phyloP scores from a whole-genome alignment of 495 filamentous ascomycete genomes.

The Penicillium subrubescens region DNA sequence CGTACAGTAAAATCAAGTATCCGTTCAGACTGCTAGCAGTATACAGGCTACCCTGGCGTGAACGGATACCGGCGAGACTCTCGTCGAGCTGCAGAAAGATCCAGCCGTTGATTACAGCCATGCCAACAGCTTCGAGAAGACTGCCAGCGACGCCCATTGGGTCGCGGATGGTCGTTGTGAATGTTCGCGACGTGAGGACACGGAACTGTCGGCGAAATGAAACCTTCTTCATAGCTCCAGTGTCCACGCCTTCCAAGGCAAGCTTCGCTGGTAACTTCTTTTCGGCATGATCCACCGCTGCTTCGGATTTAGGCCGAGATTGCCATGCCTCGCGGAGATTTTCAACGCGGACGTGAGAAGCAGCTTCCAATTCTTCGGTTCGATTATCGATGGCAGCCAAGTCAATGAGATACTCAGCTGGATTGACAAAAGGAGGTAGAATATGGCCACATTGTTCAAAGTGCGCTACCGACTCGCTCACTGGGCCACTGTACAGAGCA shows the following conservation, averaged over 20 bases:
- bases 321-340: slow-evolving; percentile 57
- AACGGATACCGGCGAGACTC: slow-evolving; percentile 59
- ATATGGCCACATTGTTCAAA: slow-evolving; percentile 58
- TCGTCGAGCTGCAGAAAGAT: slow-evolving; percentile 65
- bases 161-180: slow-evolving; percentile 68
- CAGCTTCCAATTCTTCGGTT: slow-evolving; percentile 58
- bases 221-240: slow-evolving; percentile 26
- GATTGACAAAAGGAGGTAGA: slow-evolving; percentile 69
- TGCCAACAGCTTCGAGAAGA: slow-evolving; percentile 62
- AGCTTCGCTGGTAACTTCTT: slow-evolving; percentile 2
- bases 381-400: slow-evolving; percentile 70
- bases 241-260: neutral
- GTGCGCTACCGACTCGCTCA: slow-evolving; percentile 54
- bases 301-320: slow-evolving; percentile 15
- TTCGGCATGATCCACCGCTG: slow-evolving; percentile 10
- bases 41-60: slow-evolving; percentile 68
- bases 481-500: slow-evolving; percentile 63
- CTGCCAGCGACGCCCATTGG: slow-evolving; percentile 71
- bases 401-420: slow-evolving; percentile 73
- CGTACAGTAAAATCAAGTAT: slow-evolving; percentile 72
- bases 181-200: slow-evolving; percentile 65
- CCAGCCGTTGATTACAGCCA: slow-evolving; percentile 70
- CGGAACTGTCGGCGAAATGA: slow-evolving; percentile 60
- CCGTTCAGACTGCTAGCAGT: slow-evolving; percentile 67
- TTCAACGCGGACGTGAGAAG: slow-evolving; percentile 57